Base-by-base conservation (phyloP, 1,139 yeast species). In the Candida sp. region DNA sequence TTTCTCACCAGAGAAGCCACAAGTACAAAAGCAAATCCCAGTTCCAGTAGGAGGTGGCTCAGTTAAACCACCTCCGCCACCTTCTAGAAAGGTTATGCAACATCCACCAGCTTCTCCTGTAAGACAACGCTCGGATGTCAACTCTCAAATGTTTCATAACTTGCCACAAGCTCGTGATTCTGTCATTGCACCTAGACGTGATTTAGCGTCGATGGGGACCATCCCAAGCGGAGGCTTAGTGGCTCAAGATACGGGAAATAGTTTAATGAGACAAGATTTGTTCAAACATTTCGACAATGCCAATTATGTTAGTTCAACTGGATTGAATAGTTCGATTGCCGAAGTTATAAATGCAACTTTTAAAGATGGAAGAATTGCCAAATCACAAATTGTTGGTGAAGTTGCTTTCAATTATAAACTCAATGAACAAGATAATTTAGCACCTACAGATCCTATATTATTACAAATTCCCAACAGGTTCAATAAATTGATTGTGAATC, bases 261-360 rank as follows among this genome's bases (percentile, higher is more conserved):
- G 72, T 5, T 48, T 67, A 38, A 53, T 67, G 48, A 60, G 58
- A 45, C 66, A 63, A 40, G 71, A 65, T 39, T 51, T 61, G 34
- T 76, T 78, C 58, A 78, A 75, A 54, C 95, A 70, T 47, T 63
- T 63, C 44, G 68, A 60, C 29, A 44, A 59, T n/a, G 45, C 57
- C 8, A 48, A 48, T 21, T 52, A 50, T 23, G 78, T 81, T 11
- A 77, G 76, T 42, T 70, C 75, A 3, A 60, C 70, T n/a, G 96
- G 95, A 2, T 70, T 89, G 54, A 84, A 84, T 56, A 81, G 89
- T 1, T 84, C 95, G 33, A 68, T 88, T 49, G 91, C 91, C 11
- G 96, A 89, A 62, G 82, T 86, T n/a, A 73, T 87, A 49, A 86
- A 83, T 58, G 95, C 88, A 4, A 73, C 76, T 21, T 81, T 84